Conservation (phyloP, 2,329 filamentous ascomycete genomes). For the Arthrobotrys conoides region DNA sequence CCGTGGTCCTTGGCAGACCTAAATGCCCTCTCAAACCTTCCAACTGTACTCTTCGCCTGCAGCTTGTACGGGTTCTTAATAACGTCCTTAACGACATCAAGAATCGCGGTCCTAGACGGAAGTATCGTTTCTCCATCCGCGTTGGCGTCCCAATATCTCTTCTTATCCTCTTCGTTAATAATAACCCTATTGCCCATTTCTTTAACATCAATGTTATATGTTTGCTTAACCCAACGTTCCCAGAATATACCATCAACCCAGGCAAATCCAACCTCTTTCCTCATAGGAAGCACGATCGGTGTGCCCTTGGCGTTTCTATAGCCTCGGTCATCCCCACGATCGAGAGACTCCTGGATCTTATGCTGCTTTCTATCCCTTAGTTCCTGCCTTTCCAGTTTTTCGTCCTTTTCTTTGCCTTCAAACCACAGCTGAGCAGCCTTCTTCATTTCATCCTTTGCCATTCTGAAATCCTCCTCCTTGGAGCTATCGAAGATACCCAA, state of each 20-base stretch:
- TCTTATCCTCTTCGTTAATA: conserved; percentile 97
- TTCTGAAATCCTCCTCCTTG: conserved; percentile 81
- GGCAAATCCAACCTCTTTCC: conserved; percentile 91
- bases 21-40: conserved; percentile 79
- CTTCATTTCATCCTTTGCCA: conserved; percentile 90
- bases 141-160: conserved; percentile 93
- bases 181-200: conserved; percentile 90
- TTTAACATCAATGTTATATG: conserved; percentile 88
- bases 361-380: conserved; percentile 94
- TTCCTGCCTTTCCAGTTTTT: conserved; percentile 93
- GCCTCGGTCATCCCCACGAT: conserved; percentile 89
- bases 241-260: conserved; percentile 98
- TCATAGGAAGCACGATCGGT: conserved; percentile 89
- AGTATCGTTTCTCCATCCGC: conserved; percentile 91
- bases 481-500: conserved; percentile 87
- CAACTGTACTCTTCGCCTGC: conserved; percentile 82
- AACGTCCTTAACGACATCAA: conserved; percentile 84
- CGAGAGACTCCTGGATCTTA: conserved; percentile 94
- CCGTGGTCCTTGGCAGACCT: conserved; percentile 68
- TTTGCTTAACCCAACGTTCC: conserved; percentile 96
- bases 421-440: conserved; percentile 97
- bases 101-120: conserved; percentile 88
- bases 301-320: conserved; percentile 90
- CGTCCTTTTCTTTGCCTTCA: conserved; percentile 91
- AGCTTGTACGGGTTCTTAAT: conserved; percentile 79